phyloP scores from a whole-genome alignment of 2,329 filamentous ascomycete species.

The Cladorrhinum sp. region DNA sequence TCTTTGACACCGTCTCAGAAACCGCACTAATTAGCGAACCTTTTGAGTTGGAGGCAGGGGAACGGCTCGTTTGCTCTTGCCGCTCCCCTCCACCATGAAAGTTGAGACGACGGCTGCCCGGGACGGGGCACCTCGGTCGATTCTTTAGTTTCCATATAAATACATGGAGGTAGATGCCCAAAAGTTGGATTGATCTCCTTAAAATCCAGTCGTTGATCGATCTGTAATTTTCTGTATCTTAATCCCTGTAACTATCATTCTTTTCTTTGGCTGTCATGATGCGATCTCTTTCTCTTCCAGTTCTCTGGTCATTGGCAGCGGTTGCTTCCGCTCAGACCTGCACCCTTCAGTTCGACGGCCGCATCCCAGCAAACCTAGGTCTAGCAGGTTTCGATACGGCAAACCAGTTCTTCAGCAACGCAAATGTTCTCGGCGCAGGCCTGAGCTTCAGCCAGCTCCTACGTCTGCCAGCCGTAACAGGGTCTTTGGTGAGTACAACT shows the following conservation, averaged over 20 bases:
- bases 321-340: conserved; percentile 5
- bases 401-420: conserved; percentile 47
- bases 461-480: conserved; percentile 40
- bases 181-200: no score
- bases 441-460: conserved; percentile 51
- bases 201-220: no score
- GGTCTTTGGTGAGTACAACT: conserved; percentile 42
- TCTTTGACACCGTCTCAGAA: background rate
- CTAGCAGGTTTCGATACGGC: conserved; percentile 40
- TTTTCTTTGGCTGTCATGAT: background rate
- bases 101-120: no score
- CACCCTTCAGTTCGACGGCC: conserved; percentile 45
- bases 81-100: no score
- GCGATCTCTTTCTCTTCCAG: background rate
- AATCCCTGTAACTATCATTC: background rate
- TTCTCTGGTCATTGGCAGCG: background rate
- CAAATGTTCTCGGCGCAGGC: conserved; percentile 50
- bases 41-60: no score
- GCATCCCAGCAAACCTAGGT: conserved; percentile 39
- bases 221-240: background rate
- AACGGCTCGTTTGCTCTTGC: no score
- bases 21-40: background rate
- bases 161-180: no score
- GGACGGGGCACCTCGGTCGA: no score
- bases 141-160: no score